phyloP scores from a whole-genome alignment of 2,329 filamentous ascomycete genomes.

The Botrytis squamosa region DNA sequence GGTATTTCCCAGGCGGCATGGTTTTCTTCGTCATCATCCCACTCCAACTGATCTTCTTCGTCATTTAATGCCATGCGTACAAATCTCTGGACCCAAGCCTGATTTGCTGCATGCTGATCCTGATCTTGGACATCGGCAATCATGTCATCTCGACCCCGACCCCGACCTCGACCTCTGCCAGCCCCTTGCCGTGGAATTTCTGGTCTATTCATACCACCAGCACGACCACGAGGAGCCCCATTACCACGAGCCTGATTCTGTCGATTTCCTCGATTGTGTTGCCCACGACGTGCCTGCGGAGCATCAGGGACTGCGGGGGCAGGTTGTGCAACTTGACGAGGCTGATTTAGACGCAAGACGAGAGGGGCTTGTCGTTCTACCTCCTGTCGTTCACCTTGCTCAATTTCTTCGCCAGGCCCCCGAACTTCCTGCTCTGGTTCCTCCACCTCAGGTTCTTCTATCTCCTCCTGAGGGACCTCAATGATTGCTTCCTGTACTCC shows the following conservation, averaged over 20 bases:
- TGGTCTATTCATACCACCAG: neutral
- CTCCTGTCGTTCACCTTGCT: constrained; percentile 23
- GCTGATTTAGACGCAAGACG: constrained; percentile 38
- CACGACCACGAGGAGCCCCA: constrained; percentile 15
- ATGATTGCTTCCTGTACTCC: constrained; percentile 23
- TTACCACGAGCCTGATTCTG: constrained; percentile 12
- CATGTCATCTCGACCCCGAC: constrained; percentile 13
- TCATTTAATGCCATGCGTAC: constrained; percentile 40
- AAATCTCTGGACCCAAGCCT: constrained; percentile 39
- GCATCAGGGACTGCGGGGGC: constrained; percentile 31
- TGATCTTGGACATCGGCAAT: constrained; percentile 21
- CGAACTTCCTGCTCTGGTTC: constrained; percentile 24
- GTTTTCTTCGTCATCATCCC: constrained; percentile 47
- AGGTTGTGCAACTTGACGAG: constrained; percentile 28
- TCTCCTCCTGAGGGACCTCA: constrained; percentile 22
- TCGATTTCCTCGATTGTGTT: constrained; percentile 5
- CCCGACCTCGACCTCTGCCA: neutral
- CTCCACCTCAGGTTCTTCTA: constrained; percentile 7
- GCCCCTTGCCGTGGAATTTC: constrained; percentile 8
- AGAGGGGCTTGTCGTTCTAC: constrained; percentile 39
- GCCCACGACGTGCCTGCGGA: constrained; percentile 22
- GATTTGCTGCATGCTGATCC: constrained; percentile 30
- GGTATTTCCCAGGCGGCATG: constrained; percentile 45
- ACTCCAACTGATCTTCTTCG: constrained; percentile 38
- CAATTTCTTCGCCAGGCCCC: constrained; percentile 24